Evolutionary conservation across 2,329 filamentous ascomycete species (phyloP).

Genomic region (Ophiostoma fasciatum): DNA sequence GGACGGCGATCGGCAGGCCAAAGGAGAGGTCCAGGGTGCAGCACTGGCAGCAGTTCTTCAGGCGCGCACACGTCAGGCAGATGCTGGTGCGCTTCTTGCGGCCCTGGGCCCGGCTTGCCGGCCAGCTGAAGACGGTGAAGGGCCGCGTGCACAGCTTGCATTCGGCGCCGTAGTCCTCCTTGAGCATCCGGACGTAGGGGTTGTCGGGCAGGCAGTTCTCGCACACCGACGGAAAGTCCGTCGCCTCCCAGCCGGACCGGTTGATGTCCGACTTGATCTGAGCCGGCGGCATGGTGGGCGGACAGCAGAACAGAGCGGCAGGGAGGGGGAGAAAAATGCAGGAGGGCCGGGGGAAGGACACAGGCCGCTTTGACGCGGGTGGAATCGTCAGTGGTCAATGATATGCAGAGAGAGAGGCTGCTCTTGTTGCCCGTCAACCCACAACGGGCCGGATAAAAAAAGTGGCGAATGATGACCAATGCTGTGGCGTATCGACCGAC

Average conservation of each 20-base stretch:
- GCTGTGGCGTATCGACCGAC: no score
- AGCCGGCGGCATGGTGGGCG: constrained; percentile 47
- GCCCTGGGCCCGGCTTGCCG: constrained; percentile 71
- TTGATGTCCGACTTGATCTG: constrained; percentile 96
- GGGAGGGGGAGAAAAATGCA: no score
- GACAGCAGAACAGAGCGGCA: no score
- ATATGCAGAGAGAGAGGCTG: no score
- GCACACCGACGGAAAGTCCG: constrained; percentile 76
- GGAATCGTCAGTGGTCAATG: background rate
- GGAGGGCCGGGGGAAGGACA: no score
- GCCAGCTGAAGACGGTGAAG: constrained; percentile 93
- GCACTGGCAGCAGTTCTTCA: constrained; percentile 98
- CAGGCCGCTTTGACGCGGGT: no score
- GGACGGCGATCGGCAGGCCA: constrained; percentile 82
- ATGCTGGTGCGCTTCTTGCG: constrained; percentile 91
- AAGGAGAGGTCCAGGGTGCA: constrained; percentile 98
- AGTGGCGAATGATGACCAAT: constrained; percentile 2
- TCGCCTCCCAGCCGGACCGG: constrained; percentile 89
- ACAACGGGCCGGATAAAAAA: no score
- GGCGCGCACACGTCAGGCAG: constrained; percentile 86
- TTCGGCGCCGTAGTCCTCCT: constrained; percentile 85
- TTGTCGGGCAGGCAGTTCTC: constrained; percentile 93
- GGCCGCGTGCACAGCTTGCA: constrained; percentile 84
- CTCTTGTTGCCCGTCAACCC: no score
- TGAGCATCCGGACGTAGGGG: constrained; percentile 97